Conservation (phyloP, 208 protist genomes). For the Leishmania tropica region DNA sequence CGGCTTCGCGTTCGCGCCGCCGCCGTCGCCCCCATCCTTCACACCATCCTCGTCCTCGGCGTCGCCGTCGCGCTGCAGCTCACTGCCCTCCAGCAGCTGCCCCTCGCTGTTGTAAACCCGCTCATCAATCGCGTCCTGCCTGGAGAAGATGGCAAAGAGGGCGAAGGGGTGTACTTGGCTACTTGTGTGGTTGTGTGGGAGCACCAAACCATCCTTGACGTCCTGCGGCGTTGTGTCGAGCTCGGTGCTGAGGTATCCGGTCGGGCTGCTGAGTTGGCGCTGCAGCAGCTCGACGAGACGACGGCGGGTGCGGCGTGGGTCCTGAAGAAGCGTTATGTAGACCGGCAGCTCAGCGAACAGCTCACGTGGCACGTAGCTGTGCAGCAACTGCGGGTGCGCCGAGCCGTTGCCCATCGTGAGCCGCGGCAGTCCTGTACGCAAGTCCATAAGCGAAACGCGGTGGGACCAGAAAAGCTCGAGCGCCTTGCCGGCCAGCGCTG, state of each 20-base stretch:
- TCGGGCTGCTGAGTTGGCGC: conserved; percentile 79
- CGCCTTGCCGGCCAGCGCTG: conserved; percentile 68
- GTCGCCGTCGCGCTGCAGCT: conserved; percentile 7
- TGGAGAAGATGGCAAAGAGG: conserved; percentile 77
- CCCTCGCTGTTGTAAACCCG: conserved; percentile 28
- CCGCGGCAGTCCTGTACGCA: conserved; percentile 44
- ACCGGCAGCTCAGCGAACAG: conserved; percentile 82
- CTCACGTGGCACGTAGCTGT: conserved; percentile 63
- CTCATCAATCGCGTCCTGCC: conserved; percentile 67
- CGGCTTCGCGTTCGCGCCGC: not conserved
- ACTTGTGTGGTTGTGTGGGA: conserved; percentile 69
- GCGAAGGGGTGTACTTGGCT: conserved; percentile 86
- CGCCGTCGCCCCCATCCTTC: conserved; percentile 1
- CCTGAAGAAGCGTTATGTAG: conserved; percentile 60
- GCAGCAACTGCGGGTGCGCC: conserved; percentile 41
- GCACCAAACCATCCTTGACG: conserved; percentile 63
- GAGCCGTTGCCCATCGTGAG: conserved; percentile 54
- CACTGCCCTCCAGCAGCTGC: conserved; percentile 32
- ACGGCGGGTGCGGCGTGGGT: conserved; percentile 60
- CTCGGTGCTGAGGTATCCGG: conserved; percentile 68
- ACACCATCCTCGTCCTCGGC: not conserved
- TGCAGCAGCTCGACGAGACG: conserved; percentile 86
- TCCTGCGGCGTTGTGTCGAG: conserved; percentile 73
- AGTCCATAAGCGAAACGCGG: conserved; percentile 52
- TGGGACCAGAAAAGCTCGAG: conserved; percentile 72